A percentile compares a stretch with the other conserved stretches of the same genome.
phyloP scores from a whole-genome alignment of 306 rosid species.

The Vigna trinervia region DNA sequence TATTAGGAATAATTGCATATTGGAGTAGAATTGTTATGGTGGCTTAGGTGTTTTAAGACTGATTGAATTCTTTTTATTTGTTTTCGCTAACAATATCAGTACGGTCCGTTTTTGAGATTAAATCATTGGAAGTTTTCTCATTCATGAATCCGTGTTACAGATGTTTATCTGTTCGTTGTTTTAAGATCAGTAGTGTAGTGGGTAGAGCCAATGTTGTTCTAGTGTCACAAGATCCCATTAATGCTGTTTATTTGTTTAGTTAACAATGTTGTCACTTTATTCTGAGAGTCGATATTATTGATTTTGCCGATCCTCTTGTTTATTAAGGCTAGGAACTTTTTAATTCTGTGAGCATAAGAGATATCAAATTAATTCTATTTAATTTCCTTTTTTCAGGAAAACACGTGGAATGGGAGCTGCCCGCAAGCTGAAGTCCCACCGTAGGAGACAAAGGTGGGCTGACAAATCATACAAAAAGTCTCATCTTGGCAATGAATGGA shows the following conservation, averaged over 20 bases:
- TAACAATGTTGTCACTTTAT: not conserved
- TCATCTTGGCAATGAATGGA: constrained; percentile 83
- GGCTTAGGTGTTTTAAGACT: not conserved
- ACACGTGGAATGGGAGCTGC: constrained; percentile 82
- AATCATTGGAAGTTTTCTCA: too few relatives aligned
- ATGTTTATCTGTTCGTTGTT: not conserved
- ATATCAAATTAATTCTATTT: not conserved
- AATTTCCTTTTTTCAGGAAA: constrained; percentile 48
- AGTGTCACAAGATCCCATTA: not conserved
- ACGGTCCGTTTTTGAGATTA: not conserved
- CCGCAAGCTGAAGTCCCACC: constrained; percentile 74
- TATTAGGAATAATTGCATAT: not conserved
- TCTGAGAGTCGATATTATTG: not conserved
- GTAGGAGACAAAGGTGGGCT: constrained; percentile 73
- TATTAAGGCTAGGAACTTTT: not conserved
- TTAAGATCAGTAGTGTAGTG: not conserved
- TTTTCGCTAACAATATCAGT: not conserved
- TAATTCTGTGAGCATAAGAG: not conserved
- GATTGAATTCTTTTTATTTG: not conserved
- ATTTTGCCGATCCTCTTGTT: not conserved
- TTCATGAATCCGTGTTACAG: not conserved
- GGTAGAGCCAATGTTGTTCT: not conserved
- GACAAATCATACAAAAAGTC: constrained; percentile 79
- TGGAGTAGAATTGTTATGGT: not conserved
- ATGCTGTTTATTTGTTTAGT: not conserved